Evolutionary conservation across 2,329 filamentous ascomycete species (phyloP).

Genomic region (Pseudopithomyces chartarum): DNA sequence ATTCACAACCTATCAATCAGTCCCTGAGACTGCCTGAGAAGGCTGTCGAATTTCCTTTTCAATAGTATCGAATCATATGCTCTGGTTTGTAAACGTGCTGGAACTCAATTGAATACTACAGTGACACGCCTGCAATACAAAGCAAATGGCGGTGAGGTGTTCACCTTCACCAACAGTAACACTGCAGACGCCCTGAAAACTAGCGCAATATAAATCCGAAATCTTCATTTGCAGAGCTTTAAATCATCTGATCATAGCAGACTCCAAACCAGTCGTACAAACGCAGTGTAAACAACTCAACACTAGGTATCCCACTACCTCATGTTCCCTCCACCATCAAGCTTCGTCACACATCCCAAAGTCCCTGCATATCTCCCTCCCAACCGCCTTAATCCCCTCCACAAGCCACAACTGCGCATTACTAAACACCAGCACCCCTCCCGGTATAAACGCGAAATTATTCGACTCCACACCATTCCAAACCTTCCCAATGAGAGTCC

Average conservation of each 20-base stretch:
- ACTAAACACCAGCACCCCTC: constrained; percentile 39
- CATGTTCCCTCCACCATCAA: too few relatives aligned
- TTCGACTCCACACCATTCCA: constrained; percentile 51
- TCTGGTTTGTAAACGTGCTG: too few relatives aligned
- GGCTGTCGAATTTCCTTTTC: too few relatives aligned
- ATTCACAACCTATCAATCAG: too few relatives aligned
- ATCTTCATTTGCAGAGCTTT: too few relatives aligned
- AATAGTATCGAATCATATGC: too few relatives aligned
- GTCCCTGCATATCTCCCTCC: constrained; percentile 42
- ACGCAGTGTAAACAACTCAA: neutral
- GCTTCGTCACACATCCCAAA: constrained; percentile 27
- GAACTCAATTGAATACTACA: too few relatives aligned
- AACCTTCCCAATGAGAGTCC: constrained; percentile 62
- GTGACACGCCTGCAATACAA: neutral
- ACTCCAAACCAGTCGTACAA: too few relatives aligned
- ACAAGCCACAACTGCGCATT: constrained; percentile 44
- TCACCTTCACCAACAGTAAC: neutral
- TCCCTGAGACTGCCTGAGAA: too few relatives aligned
- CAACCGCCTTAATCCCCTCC: constrained; percentile 38
- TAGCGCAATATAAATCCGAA: neutral
- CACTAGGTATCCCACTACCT: too few relatives aligned
- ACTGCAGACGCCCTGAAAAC: neutral
- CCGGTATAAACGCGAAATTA: constrained; percentile 45
- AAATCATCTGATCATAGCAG: too few relatives aligned
- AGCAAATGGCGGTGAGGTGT: neutral